Base-by-base conservation (phyloP, 306 rosid species). In the Pueraria montana region DNA sequence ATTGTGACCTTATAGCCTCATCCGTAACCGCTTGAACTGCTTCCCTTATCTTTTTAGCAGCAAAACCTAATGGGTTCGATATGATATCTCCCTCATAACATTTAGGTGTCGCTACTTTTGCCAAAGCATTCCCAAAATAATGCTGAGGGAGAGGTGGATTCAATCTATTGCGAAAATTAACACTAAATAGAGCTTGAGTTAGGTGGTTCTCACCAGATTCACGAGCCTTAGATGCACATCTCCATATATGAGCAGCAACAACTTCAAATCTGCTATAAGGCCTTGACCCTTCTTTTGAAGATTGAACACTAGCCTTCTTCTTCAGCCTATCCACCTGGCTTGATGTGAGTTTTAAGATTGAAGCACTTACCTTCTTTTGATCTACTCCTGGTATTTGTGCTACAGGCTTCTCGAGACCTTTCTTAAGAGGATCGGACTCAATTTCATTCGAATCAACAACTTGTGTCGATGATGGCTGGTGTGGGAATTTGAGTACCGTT, bases 231-330 rank as follows among this genome's bases (percentile, higher is more conserved):
- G 62, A 80, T 6, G 42, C 72, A 58, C 63, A 43, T 43, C 49
- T 80, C 84, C 84, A 80, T 56, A 80, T 58, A 30, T 70, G 71
- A 20, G 84, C 84, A 20, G 18, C 5, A 7, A 80, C 59, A 18
- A 17, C 72, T 71, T 80, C 84, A 30, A 3, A 81, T 48, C 43
- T 72, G 36, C 66, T 81, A 32, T 59, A 81, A 13, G 74, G 74
- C 16, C 42, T 81, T 21, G 38, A 27, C 12, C 72, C 20, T n/a
- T 81, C 14, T 53, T 69, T 11, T 2, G 2, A 6, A 0, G 5
- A 0, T 13, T 11, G 4, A 18, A 27, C 48, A 23, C 74, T 74
- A 0, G 85, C 75, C 34, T 30, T 30, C 46, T 26, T 62, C 58
- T 62, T 67, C 6, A 85, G 40, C 26, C 14, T 76, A 20, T 76